Evolutionary conservation across 768 basidiomycete species (phyloP).

Genomic region (Termitomyces sp.): DNA sequence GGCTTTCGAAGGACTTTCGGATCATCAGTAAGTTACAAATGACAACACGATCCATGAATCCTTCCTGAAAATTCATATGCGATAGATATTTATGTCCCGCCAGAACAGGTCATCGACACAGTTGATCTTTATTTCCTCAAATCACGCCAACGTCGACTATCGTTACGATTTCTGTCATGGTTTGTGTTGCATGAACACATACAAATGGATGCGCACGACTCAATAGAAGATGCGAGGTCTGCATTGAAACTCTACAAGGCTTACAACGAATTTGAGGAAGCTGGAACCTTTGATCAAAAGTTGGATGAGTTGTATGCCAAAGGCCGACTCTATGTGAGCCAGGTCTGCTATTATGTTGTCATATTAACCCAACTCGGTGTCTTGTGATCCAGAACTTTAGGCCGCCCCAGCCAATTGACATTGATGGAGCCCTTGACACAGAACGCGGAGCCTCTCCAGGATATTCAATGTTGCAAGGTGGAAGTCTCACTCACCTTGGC

Average conservation of each 20-base stretch:
- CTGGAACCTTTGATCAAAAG: conserved; percentile 79
- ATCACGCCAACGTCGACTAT: conserved; percentile 80
- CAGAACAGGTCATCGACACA: conserved; percentile 94
- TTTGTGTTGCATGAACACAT: conserved; percentile 90
- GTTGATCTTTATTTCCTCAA: conserved; percentile 93
- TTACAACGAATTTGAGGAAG: conserved; percentile 70
- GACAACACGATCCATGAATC: neutral
- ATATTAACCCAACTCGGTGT: neutral
- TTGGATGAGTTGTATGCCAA: conserved; percentile 82
- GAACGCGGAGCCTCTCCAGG: conserved; percentile 8
- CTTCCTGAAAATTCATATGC: neutral
- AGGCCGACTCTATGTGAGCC: conserved; percentile 67
- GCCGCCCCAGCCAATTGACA: conserved; percentile 12
- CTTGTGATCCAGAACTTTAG: conserved; percentile 16
- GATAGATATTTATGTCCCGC: conserved; percentile 92
- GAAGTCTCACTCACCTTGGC: neutral
- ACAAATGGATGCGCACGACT: conserved; percentile 93
- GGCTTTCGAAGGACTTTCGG: conserved; percentile 94
- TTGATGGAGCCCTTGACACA: neutral
- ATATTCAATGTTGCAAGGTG: conserved; percentile 1
- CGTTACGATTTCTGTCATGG: conserved; percentile 92
- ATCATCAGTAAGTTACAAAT: conserved; percentile 81
- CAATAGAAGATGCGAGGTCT: conserved; percentile 94
- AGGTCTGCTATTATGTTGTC: neutral
- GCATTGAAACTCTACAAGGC: conserved; percentile 84